Evolutionary conservation across 306 rosid genomes (phyloP).

Genomic region (Delonix regia): DNA sequence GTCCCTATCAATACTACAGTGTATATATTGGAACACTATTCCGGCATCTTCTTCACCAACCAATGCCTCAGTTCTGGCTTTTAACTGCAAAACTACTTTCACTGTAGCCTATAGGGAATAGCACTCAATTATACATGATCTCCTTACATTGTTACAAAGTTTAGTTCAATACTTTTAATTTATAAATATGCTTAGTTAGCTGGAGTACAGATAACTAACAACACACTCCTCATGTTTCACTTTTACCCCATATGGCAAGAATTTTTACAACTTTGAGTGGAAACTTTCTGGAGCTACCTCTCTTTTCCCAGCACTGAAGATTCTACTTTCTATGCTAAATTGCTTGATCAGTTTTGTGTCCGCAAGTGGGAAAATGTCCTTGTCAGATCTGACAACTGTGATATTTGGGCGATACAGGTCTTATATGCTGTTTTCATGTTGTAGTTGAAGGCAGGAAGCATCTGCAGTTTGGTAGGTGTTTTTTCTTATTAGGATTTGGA

Average conservation of each 20-base stretch:
- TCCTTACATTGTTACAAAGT: not conserved
- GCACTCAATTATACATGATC: not conserved
- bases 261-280: not conserved
- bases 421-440: not conserved
- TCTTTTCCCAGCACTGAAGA: not conserved
- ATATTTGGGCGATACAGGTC: conserved; percentile 12
- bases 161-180: too few species aligned
- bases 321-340: conserved; percentile 18
- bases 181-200: not conserved
- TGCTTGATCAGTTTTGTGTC: not conserved
- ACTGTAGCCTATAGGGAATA: not conserved
- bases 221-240: conserved; percentile 24
- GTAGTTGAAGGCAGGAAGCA: conserved; percentile 13
- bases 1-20: too few species aligned
- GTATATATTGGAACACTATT: conserved; percentile 16
- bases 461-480: not conserved
- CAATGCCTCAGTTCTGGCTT: conserved; percentile 4
- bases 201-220: conserved; percentile 4
- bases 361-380: conserved; percentile 6
- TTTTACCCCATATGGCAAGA: conserved; percentile 36
- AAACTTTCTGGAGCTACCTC: conserved; percentile 10
- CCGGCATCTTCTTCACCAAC: conserved; percentile 32
- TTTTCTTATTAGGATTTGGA: not conserved
- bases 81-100: not conserved
- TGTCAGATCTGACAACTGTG: not conserved